These are phyloP conservation scores for Colletotrichum ledebouriae DNA, from an alignment of 2,329 filamentous ascomycete species.

Conservation along the genomic window DNA sequence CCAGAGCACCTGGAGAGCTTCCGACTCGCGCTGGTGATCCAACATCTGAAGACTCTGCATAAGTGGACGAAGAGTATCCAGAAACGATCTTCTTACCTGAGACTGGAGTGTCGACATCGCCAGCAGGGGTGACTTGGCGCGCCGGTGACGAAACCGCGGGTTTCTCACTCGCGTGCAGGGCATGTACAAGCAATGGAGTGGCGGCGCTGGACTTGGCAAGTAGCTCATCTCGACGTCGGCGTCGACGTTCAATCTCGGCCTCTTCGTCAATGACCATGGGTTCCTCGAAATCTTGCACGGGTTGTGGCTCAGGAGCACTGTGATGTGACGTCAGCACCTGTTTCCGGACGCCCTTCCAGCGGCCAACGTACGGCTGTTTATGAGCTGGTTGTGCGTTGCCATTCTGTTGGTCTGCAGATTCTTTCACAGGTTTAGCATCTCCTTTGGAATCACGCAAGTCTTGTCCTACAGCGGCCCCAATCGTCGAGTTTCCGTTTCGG, in stretches of 20 bases:
- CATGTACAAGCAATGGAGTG: constrained; percentile 81
- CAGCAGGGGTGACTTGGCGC: constrained; percentile 58
- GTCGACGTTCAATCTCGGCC: constrained; percentile 85
- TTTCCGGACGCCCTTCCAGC: not conserved
- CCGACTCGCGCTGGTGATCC: constrained; percentile 63
- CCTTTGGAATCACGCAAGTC: constrained; percentile 70
- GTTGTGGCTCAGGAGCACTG: constrained; percentile 48
- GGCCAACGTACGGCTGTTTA: constrained; percentile 51
- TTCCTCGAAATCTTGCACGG: constrained; percentile 63
- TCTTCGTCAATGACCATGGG: constrained; percentile 81
- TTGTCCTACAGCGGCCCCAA: constrained; percentile 71
- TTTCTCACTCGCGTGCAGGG: constrained; percentile 74
- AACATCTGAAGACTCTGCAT: constrained; percentile 51
- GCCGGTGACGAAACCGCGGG: constrained; percentile 68
- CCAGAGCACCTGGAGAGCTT: constrained; percentile 70
- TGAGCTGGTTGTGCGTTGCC: constrained; percentile 48
- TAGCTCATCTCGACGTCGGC: constrained; percentile 86
- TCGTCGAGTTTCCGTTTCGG: constrained; percentile 70
- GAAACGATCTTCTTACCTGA: constrained; percentile 57
- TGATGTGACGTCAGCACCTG: constrained; percentile 25
- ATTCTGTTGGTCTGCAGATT: constrained; percentile 58
- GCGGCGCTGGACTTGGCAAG: constrained; percentile 84
- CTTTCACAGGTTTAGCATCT: constrained; percentile 78
- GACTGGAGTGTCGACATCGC: constrained; percentile 58
- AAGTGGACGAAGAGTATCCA: not conserved